Percentiles rank a stretch among this genome's conserved stretches.
These are phyloP conservation scores for Linum usitatissimum DNA, from an alignment of 345 rosid species.

Conservation along the genomic window DNA sequence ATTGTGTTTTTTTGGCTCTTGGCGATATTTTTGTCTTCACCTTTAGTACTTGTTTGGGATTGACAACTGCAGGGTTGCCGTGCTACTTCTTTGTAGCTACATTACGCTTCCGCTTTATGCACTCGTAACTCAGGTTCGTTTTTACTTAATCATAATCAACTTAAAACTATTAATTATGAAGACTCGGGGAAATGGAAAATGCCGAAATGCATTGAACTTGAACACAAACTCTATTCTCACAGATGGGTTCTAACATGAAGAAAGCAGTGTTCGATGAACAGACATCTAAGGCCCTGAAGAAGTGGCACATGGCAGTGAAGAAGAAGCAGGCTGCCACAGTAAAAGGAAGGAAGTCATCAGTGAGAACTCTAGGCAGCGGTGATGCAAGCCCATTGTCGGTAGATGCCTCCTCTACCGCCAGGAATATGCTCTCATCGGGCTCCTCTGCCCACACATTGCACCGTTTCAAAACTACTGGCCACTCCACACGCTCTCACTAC, in stretches of 20 bases:
- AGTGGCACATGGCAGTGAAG: slow-evolving; percentile 77
- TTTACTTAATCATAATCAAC: not conserved
- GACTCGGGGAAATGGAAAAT: not conserved
- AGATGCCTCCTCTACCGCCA: not conserved
- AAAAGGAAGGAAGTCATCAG: slow-evolving; percentile 39
- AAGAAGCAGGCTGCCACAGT: slow-evolving; percentile 18
- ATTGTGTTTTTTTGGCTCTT: not conserved
- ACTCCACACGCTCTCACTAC: slow-evolving; percentile 32
- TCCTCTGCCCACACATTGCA: slow-evolving; percentile 34
- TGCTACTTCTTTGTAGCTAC: slow-evolving; percentile 70
- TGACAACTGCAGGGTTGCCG: slow-evolving; percentile 41
- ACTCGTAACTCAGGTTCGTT: slow-evolving; percentile 79
- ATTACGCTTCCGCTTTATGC: slow-evolving; percentile 85
- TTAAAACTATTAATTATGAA: not conserved
- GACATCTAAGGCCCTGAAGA: slow-evolving; percentile 81
- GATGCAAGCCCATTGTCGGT: slow-evolving; percentile 28
- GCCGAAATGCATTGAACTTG: not conserved
- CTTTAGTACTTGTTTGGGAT: not conserved
- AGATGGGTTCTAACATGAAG: slow-evolving; percentile 95
- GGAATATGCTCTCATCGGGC: slow-evolving; percentile 11
- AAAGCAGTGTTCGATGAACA: slow-evolving; percentile 87
- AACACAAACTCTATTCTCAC: not conserved
- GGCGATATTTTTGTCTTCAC: not conserved
- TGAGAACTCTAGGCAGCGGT: slow-evolving; percentile 39
- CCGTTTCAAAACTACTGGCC: slow-evolving; percentile 75